Conservation (phyloP, 257 asterid genomes). For the Lithospermum erythrorhizon region DNA sequence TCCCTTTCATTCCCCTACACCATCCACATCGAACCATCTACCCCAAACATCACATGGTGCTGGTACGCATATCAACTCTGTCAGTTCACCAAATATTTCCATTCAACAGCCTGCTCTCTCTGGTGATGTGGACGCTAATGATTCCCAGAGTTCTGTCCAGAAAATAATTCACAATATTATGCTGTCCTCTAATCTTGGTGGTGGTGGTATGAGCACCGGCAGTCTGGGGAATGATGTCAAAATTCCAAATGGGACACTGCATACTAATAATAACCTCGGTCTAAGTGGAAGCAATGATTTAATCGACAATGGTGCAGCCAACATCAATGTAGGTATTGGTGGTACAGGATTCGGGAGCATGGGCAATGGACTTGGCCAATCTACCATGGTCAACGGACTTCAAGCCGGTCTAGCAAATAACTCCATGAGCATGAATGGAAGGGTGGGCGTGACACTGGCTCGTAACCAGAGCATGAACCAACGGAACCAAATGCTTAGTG, state of each 20-base stretch:
- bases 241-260: constrained; percentile 40
- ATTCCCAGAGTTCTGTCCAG: constrained; percentile 85
- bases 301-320: constrained; percentile 38
- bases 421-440: constrained; percentile 56
- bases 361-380: constrained; percentile 40
- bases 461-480: constrained; percentile 61
- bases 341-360: constrained; percentile 45
- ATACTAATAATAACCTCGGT: constrained; percentile 28
- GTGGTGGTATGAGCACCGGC: constrained; percentile 40
- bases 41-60: constrained; percentile 37
- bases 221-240: constrained; percentile 42
- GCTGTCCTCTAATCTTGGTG: constrained; percentile 72
- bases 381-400: constrained; percentile 61
- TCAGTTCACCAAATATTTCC: constrained; percentile 45
- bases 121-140: constrained; percentile 54
- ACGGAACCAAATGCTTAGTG: constrained; percentile 56
- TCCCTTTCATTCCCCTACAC: constrained; percentile 60
- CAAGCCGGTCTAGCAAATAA: constrained; percentile 53
- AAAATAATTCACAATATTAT: constrained; percentile 73
- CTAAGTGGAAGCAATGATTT: constrained; percentile 31
- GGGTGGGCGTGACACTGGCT: constrained; percentile 60
- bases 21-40: constrained; percentile 56
- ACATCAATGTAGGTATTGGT: constrained; percentile 35
- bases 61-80: constrained; percentile 36
- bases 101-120: constrained; percentile 60